Evolutionary conservation across 257 asterid genomes (phyloP).

Genomic region (Gentiana macrophylla): DNA sequence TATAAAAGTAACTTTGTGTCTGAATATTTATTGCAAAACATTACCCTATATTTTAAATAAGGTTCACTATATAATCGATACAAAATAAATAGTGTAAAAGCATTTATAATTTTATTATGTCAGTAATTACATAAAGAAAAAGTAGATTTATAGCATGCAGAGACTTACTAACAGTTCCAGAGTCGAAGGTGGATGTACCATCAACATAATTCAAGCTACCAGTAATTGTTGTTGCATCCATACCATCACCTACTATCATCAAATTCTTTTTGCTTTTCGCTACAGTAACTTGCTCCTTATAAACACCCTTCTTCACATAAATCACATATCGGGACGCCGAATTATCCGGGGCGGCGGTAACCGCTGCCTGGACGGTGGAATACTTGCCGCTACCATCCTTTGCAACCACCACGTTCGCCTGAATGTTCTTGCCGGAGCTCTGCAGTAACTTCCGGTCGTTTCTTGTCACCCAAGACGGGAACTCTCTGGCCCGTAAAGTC

Average conservation of each 20-base stretch:
- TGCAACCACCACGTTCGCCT: constrained; percentile 25
- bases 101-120: background rate
- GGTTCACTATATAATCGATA: too few species aligned
- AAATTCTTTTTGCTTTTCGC: constrained; percentile 17
- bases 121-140: too few species aligned
- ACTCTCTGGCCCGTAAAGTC: background rate
- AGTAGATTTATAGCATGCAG: too few species aligned
- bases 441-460: constrained; percentile 18
- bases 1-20: too few species aligned
- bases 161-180: constrained; percentile 32
- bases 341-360: constrained; percentile 18
- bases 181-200: constrained; percentile 21
- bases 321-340: constrained; percentile 14
- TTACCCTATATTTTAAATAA: background rate
- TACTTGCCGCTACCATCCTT: constrained; percentile 29
- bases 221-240: constrained; percentile 23
- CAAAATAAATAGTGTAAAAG: background rate
- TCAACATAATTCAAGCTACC: constrained; percentile 24
- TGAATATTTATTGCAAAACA: too few species aligned
- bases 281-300: constrained; percentile 20
- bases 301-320: constrained; percentile 21
- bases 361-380: constrained; percentile 17
- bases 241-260: constrained; percentile 35
- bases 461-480: constrained; percentile 18
- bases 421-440: constrained; percentile 3